Conservation (phyloP, 2,329 filamentous ascomycete species). For the Aureobasidium namibiae region DNA sequence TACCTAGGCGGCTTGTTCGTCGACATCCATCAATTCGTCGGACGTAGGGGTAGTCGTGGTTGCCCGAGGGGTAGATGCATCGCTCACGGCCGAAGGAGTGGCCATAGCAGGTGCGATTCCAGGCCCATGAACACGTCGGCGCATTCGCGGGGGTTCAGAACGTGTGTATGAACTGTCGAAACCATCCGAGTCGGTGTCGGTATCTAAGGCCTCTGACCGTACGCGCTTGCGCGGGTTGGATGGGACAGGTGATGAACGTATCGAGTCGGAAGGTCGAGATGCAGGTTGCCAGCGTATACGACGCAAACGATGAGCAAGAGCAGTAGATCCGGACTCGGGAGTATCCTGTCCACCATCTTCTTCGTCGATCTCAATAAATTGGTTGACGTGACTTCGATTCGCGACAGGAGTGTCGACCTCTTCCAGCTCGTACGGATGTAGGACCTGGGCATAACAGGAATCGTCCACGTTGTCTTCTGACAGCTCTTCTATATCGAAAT, state of each 20-base stretch:
- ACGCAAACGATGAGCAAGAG: not conserved
- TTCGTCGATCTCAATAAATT: not conserved
- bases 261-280: not conserved
- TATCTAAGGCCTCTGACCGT: not conserved
- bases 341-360: not conserved
- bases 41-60: not conserved
- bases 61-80: not conserved
- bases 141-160: not conserved
- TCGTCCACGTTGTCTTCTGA: slow-evolving; percentile 28
- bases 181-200: not conserved
- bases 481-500: slow-evolving; percentile 37
- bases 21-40: not conserved
- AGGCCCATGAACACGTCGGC: not conserved
- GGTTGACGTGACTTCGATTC: not conserved
- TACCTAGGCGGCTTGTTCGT: not conserved
- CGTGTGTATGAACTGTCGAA: not conserved
- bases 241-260: not conserved
- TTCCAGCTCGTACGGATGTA: slow-evolving; percentile 37
- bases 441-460: slow-evolving; percentile 34
- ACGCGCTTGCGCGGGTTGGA: not conserved
- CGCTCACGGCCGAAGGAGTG: not conserved
- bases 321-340: not conserved
- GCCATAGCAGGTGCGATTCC: not conserved
- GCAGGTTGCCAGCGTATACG: slow-evolving; percentile 2
- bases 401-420: slow-evolving; percentile 26